Evolutionary conservation across 805 yeast species (phyloP), one percentile per base, ranked within the genome.

Genomic region (Yarrowia deformans): DNA sequence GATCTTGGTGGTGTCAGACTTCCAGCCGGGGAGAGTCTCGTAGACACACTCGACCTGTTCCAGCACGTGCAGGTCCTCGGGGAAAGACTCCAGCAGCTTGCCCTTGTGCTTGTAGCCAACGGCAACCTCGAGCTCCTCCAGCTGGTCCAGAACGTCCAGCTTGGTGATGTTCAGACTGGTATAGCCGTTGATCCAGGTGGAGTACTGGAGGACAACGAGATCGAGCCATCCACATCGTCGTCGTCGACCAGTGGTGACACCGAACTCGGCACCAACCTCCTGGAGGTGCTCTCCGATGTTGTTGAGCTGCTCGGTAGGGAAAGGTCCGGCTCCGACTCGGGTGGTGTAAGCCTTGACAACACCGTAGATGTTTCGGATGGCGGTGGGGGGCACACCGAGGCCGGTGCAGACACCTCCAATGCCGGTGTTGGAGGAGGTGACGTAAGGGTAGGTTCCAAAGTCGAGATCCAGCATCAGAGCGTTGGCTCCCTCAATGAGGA

Each of bases 141-240:
- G 90, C 58, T 91, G 83, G 80, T 95, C 99, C 75, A 95, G 85
- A 54, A 95, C 97, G 77, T 95, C 99, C 77, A 95, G 86, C 81
- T 95, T 95, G 74, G 99, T 95, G 78, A 95, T 89, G 84, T 95
- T 95, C 78, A 95, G 74, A 58, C 90, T 85, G 58, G 99, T 95
- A 86, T 94, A 95, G 69, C 99, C 99, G 78, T 95, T 95, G 79
- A 95, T 91, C 78, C 88, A 80, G 70, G 93, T 87, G 46, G 98
- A 92, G 82, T 95, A 94, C 79, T 90, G 91, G 80, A 95, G 83
- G 35, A 95, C 97, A 32, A 95, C 98, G 75, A 95, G 84, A 81
- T 95, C 99, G 77, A 95, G 87, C 99, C 99, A 95, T 70, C 99
- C 99, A 80, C 99, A 95, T 82, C 99, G 89, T 84, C 99, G 90